phyloP scores from a whole-genome alignment of 2,329 filamentous ascomycete species.

The Claviceps spartinae region DNA sequence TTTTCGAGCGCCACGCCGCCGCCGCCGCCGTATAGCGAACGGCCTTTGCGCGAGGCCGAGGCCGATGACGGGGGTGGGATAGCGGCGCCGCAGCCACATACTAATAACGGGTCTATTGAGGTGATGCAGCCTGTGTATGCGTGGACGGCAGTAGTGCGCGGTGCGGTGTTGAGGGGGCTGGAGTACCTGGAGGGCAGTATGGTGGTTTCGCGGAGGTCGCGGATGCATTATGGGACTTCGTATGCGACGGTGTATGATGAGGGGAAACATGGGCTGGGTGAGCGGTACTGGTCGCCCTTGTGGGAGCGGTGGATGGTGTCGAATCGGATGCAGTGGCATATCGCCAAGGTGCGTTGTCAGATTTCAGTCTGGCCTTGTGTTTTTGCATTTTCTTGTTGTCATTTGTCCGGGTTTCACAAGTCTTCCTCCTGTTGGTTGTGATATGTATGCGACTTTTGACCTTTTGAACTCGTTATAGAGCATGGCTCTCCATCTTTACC shows the following conservation, averaged over 20 bases:
- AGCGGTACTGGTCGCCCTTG: slow-evolving; percentile 66
- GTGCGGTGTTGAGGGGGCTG: slow-evolving; percentile 59
- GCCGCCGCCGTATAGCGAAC: slow-evolving; percentile 52
- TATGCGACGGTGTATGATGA: slow-evolving; percentile 74
- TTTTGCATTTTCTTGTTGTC: background rate
- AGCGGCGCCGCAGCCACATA: slow-evolving; percentile 27
- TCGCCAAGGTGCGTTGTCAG: slow-evolving; percentile 47
- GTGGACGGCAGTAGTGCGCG: slow-evolving; percentile 69
- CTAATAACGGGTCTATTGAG: slow-evolving; percentile 47
- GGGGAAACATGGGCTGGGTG: slow-evolving; percentile 55
- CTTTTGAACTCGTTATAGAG: too few species aligned
- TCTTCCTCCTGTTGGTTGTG: background rate
- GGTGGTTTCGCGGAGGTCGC: slow-evolving; percentile 59
- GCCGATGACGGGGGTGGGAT: slow-evolving; percentile 8
- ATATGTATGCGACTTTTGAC: too few species aligned
- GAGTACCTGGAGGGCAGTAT: slow-evolving; percentile 69
- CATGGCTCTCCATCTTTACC: too few species aligned
- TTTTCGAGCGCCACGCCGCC: slow-evolving; percentile 31
- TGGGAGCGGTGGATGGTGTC: slow-evolving; percentile 78
- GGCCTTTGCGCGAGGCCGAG: slow-evolving; percentile 48
- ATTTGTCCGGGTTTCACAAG: too few species aligned
- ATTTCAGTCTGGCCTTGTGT: too few species aligned
- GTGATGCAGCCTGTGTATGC: slow-evolving; percentile 74
- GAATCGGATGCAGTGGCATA: slow-evolving; percentile 77
- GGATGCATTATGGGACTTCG: slow-evolving; percentile 68